These are phyloP conservation scores for Umbelopsis isabellina DNA, from an alignment of 192 early-diverging fungal genomes.

Conservation along the genomic window DNA sequence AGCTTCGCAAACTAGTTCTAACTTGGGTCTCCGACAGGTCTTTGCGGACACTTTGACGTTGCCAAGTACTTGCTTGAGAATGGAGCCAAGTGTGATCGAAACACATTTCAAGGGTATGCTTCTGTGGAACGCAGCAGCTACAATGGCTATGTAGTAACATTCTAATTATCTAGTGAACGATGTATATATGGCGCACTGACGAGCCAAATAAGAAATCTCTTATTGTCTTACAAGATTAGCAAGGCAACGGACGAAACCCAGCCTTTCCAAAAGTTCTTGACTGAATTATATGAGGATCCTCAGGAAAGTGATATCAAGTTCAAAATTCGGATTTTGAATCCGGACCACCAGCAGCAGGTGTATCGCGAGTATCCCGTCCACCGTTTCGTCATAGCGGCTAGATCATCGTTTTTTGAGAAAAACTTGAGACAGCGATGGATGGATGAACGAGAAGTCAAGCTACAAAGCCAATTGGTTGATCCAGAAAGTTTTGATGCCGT, in stretches of 20 bases:
- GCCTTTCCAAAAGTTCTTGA: slow-evolving; percentile 33
- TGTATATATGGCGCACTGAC: slow-evolving; percentile 53
- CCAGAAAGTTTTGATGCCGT: slow-evolving; percentile 38
- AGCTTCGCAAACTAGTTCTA: not conserved
- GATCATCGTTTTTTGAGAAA: slow-evolving; percentile 41
- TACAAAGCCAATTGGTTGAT: slow-evolving; percentile 36
- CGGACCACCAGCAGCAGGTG: not conserved
- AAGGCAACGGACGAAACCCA: slow-evolving; percentile 51
- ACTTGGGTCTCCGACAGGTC: slow-evolving; percentile 31
- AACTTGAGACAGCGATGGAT: slow-evolving; percentile 39
- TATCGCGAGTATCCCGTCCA: slow-evolving; percentile 47
- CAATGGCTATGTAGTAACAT: slow-evolving; percentile 24
- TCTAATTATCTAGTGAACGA: slow-evolving; percentile 35
- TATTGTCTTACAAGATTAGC: slow-evolving; percentile 45
- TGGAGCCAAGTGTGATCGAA: slow-evolving; percentile 54
- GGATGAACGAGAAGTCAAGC: slow-evolving; percentile 8
- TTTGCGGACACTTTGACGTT: slow-evolving; percentile 50
- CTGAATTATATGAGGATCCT: slow-evolving; percentile 26
- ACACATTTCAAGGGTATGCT: slow-evolving; percentile 54
- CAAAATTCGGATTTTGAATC: slow-evolving; percentile 24
- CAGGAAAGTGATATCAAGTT: slow-evolving; percentile 41
- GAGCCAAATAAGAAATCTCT: slow-evolving; percentile 44
- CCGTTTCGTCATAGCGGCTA: slow-evolving; percentile 43
- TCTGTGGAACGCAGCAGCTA: not conserved
- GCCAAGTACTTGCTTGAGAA: slow-evolving; percentile 46